Evolutionary conservation across 2,329 filamentous ascomycete genomes (phyloP).

Genomic region (Claviceps pazoutovae): DNA sequence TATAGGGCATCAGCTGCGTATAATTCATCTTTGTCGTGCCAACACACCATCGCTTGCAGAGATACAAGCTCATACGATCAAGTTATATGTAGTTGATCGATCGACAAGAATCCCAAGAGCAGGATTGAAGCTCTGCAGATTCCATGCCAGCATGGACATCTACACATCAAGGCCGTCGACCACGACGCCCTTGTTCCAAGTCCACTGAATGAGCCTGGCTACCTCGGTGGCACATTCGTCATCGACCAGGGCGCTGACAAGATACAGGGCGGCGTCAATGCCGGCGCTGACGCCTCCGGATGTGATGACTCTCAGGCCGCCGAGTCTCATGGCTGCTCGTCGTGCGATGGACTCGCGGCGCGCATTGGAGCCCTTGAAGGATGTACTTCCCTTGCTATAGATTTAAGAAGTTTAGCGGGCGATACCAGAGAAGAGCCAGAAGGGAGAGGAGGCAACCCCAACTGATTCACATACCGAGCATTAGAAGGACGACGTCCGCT

Average conservation of each 20-base stretch:
- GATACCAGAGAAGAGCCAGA: too few relatives aligned
- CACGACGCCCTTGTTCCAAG: conserved; percentile 74
- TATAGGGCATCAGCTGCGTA: not conserved
- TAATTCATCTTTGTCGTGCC: not conserved
- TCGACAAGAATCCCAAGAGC: not conserved
- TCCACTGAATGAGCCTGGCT: conserved; percentile 63
- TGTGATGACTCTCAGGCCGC: conserved; percentile 61
- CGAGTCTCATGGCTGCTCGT: conserved; percentile 60
- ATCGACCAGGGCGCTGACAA: conserved; percentile 70
- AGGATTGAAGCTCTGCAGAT: conserved; percentile 5
- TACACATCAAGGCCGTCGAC: conserved; percentile 75
- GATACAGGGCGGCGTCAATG: conserved; percentile 71
- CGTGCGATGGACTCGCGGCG: conserved; percentile 71
- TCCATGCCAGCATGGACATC: conserved; percentile 13
- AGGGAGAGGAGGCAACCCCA: too few relatives aligned
- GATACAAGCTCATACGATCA: not conserved
- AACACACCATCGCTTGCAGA: conserved; percentile 1
- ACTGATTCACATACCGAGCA: conserved; percentile 34
- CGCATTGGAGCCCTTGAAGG: conserved; percentile 58
- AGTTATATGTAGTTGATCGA: not conserved
- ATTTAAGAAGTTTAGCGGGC: too few relatives aligned
- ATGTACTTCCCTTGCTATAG: conserved; percentile 66
- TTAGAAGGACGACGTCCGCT: conserved; percentile 46
- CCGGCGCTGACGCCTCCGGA: conserved; percentile 66
- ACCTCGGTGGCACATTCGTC: conserved; percentile 65